A percentile compares a stretch with the other conserved stretches of the same genome.
Conservation (phyloP, 208 protist species). For the Trypanosoma vivax region DNA sequence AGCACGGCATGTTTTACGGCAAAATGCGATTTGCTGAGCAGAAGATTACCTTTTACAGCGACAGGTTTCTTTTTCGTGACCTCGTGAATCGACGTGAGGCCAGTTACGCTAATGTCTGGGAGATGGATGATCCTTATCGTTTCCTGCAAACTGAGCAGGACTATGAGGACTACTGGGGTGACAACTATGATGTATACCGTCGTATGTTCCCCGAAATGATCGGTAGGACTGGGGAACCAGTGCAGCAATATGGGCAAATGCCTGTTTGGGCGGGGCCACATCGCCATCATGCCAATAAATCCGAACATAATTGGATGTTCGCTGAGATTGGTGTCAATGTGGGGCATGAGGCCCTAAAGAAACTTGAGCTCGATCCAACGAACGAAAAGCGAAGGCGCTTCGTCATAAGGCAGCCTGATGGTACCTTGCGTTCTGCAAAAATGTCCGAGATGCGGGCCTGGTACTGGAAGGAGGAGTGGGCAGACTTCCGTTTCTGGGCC, state of each 20-base stretch:
- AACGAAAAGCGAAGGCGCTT: constrained; percentile 92
- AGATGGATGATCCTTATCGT: constrained; percentile 94
- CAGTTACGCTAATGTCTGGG: constrained; percentile 92
- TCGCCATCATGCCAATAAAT: constrained; percentile 88
- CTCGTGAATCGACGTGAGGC: constrained; percentile 89
- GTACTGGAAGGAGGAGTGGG: constrained; percentile 95
- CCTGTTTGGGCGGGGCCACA: constrained; percentile 88
- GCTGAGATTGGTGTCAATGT: constrained; percentile 92
- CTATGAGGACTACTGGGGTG: constrained; percentile 92
- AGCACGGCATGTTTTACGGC: constrained; percentile 89
- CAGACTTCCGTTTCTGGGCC: constrained; percentile 92
- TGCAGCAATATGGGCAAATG: constrained; percentile 92
- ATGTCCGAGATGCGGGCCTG: constrained; percentile 94
- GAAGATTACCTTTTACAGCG: constrained; percentile 92
- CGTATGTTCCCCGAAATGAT: constrained; percentile 94
- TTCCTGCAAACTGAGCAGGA: constrained; percentile 92
- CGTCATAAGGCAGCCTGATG: constrained; percentile 89
- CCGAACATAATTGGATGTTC: constrained; percentile 93
- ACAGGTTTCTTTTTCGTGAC: constrained; percentile 91
- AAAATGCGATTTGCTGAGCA: constrained; percentile 91
- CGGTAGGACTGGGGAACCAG: constrained; percentile 82
- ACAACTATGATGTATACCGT: constrained; percentile 93
- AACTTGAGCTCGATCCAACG: constrained; percentile 88
- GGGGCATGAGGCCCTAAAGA: constrained; percentile 88
- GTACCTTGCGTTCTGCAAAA: constrained; percentile 89